Percentiles rank a stretch among this genome's conserved stretches.
Evolutionary conservation across 768 basidiomycete genomes (phyloP).

Genomic region (Porpolomopsis calyptriformis): DNA sequence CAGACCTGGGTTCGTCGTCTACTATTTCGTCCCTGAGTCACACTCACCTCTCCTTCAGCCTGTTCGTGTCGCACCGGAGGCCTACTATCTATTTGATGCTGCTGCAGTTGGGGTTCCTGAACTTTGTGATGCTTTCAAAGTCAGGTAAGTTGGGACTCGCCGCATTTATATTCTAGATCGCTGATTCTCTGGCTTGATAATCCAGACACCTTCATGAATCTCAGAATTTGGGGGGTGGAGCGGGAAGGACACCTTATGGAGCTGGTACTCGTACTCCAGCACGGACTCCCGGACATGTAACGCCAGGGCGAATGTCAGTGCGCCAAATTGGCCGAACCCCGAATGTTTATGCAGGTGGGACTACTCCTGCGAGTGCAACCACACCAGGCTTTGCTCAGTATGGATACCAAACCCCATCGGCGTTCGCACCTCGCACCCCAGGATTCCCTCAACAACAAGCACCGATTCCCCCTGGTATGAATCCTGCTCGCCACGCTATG

Average conservation of each 20-base stretch:
- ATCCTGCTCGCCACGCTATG: constrained; percentile 57
- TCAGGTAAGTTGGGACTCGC: constrained; percentile 43
- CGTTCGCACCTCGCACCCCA: constrained; percentile 27
- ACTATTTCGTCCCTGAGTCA: constrained; percentile 1
- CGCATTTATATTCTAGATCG: not conserved
- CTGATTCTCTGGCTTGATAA: constrained; percentile 3
- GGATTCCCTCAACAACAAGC: constrained; percentile 30
- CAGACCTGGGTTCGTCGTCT: constrained; percentile 73
- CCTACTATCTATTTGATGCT: constrained; percentile 84
- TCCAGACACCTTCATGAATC: constrained; percentile 69
- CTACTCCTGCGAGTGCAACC: constrained; percentile 32
- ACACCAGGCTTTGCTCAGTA: constrained; percentile 29
- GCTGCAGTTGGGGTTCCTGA: constrained; percentile 86
- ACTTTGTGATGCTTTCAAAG: constrained; percentile 95
- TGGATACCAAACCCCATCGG: constrained; percentile 42
- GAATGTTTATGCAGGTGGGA: constrained; percentile 57
- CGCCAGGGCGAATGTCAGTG: constrained; percentile 71
- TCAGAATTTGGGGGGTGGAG: constrained; percentile 44
- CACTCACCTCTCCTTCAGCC: constrained; percentile 38
- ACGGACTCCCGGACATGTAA: constrained; percentile 60
- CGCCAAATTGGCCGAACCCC: constrained; percentile 68
- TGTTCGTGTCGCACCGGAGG: constrained; percentile 77
- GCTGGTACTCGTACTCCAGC: constrained; percentile 70
- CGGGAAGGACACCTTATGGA: constrained; percentile 74
- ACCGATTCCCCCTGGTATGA: constrained; percentile 47